Conservation (phyloP, 2,329 filamentous ascomycete genomes). For the Cyphellophora europaea region DNA sequence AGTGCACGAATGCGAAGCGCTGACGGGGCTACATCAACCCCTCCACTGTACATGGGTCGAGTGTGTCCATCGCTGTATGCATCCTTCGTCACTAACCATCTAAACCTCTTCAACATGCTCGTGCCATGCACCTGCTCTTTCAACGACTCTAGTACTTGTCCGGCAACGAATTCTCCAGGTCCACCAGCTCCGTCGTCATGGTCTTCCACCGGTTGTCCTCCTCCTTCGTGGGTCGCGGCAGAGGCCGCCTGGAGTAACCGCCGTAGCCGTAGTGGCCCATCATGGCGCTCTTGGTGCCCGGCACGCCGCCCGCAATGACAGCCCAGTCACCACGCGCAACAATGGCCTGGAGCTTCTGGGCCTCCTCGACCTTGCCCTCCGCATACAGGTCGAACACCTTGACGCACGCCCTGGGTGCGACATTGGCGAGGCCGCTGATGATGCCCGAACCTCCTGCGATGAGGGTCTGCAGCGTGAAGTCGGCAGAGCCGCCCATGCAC, state of each 20-base stretch:
- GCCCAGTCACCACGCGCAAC: slow-evolving; percentile 61
- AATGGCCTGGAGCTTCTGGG: slow-evolving; percentile 54
- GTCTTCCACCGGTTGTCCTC: slow-evolving; percentile 25
- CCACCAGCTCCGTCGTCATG: slow-evolving; percentile 29
- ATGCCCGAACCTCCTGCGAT: slow-evolving; percentile 62
- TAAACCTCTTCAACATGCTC: too few relatives aligned
- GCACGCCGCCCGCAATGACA: slow-evolving; percentile 58
- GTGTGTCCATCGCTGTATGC: too few relatives aligned
- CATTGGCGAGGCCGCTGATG: slow-evolving; percentile 63
- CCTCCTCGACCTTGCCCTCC: slow-evolving; percentile 50
- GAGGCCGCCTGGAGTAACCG: slow-evolving; percentile 49
- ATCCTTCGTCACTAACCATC: too few relatives aligned
- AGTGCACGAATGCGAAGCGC: too few relatives aligned
- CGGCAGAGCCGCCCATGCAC: slow-evolving; percentile 62
- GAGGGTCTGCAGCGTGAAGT: slow-evolving; percentile 63
- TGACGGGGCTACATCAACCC: too few relatives aligned
- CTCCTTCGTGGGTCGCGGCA: slow-evolving; percentile 36
- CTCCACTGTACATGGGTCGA: too few relatives aligned
- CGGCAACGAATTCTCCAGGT: slow-evolving; percentile 23
- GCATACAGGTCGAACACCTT: slow-evolving; percentile 51
- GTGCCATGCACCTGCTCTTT: too few relatives aligned
- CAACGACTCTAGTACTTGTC: slow-evolving; percentile 2
- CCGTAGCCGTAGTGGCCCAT: slow-evolving; percentile 57
- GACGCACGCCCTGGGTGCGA: slow-evolving; percentile 58
- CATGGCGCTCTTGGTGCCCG: slow-evolving; percentile 59